phyloP scores from a whole-genome alignment of 2,329 filamentous ascomycete genomes.

The Sporothrix pseudoabietina region DNA sequence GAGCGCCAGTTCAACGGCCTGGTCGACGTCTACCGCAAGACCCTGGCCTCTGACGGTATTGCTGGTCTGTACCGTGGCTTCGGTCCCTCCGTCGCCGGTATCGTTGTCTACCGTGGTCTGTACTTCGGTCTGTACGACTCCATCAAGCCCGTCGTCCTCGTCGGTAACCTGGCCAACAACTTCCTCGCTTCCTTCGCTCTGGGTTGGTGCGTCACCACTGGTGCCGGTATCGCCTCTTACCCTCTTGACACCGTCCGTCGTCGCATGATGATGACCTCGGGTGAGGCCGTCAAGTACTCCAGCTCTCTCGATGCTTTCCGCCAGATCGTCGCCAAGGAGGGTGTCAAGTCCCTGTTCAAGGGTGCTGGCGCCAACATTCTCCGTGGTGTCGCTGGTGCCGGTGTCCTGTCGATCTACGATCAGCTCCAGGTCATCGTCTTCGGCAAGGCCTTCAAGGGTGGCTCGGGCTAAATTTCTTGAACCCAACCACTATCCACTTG shows the following conservation, averaged over 20 bases:
- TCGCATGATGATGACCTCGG: slow-evolving; percentile 99
- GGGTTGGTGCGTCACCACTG: slow-evolving; percentile 98
- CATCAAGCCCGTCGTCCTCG: slow-evolving; percentile 97
- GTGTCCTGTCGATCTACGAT: slow-evolving; percentile 99
- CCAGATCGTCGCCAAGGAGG: slow-evolving; percentile 98
- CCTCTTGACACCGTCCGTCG: slow-evolving; percentile 99
- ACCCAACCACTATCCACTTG: slow-evolving; percentile 49
- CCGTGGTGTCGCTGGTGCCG: slow-evolving; percentile 99
- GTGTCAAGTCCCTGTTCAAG: slow-evolving; percentile 99
- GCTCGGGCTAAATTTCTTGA: slow-evolving; percentile 47
- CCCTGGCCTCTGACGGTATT: slow-evolving; percentile 96
- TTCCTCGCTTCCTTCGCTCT: slow-evolving; percentile 99
- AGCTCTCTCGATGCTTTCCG: slow-evolving; percentile 90
- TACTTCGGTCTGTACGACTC: slow-evolving; percentile 99
- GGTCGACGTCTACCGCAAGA: slow-evolving; percentile 99
- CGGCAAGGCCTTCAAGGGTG: slow-evolving; percentile 96
- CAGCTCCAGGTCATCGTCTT: slow-evolving; percentile 99
- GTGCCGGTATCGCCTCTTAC: slow-evolving; percentile 99
- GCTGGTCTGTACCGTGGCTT: slow-evolving; percentile 99
- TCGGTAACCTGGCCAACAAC: slow-evolving; percentile 90
- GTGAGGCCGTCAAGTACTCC: slow-evolving; percentile 99
- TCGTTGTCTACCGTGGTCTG: slow-evolving; percentile 99
- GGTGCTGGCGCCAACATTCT: slow-evolving; percentile 99
- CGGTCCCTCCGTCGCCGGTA: slow-evolving; percentile 98
- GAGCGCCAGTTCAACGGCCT: slow-evolving; percentile 99